These are phyloP conservation scores for Schizosaccharomyces osmophilus DNA, from an alignment of 805 yeast genomes.

Conservation along the genomic window DNA sequence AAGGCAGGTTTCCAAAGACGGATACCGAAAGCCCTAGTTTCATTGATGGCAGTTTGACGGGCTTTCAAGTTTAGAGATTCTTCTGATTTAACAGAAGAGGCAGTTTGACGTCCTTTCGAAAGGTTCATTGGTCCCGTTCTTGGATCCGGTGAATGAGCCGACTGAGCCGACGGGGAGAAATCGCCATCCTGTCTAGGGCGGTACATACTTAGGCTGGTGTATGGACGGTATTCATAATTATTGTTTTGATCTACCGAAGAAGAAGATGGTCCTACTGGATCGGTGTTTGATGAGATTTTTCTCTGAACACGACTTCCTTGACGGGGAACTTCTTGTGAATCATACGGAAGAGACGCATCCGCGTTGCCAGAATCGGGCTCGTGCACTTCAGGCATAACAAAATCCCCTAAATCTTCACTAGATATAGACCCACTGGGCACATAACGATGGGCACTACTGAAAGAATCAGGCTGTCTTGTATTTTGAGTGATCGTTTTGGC, in stretches of 20 bases:
- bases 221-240: no score
- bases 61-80: slow-evolving; percentile 17
- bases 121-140: neutral
- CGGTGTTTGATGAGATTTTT: no score
- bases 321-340: neutral
- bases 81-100: neutral
- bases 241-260: no score
- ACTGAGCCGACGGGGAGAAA: no score
- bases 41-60: slow-evolving; percentile 86
- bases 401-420: neutral
- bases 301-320: neutral
- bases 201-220: no score
- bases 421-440: neutral
- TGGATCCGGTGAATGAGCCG: neutral
- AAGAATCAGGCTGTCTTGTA: neutral
- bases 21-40: slow-evolving; percentile 94
- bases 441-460: neutral
- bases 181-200: no score
- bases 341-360: neutral
- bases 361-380: neutral
- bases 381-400: neutral
- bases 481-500: neutral
- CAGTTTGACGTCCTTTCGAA: neutral
- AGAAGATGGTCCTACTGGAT: no score
- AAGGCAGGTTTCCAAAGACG: slow-evolving; percentile 96